A percentile compares a stretch with the other conserved stretches of the same genome.
Evolutionary conservation across 768 basidiomycete species (phyloP).

Genomic region (Mrakia frigida): DNA sequence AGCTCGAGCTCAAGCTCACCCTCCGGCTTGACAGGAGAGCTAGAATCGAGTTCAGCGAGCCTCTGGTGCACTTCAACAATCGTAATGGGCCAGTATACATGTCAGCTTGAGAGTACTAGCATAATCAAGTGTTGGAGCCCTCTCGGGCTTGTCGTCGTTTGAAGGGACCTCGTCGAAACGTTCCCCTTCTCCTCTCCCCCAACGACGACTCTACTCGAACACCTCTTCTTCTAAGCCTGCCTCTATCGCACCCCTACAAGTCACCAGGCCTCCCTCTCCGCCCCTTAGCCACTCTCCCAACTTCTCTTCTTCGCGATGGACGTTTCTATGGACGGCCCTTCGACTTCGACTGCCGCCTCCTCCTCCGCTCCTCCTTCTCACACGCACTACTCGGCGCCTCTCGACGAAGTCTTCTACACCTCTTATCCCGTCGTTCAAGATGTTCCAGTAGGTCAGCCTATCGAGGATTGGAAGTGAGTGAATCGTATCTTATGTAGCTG

Average conservation of each 20-base stretch:
- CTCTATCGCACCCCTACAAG: background rate
- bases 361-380: background rate
- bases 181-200: too few relatives aligned
- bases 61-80: too few relatives aligned
- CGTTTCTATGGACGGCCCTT: conserved; percentile 7
- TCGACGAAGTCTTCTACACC: conserved; percentile 17
- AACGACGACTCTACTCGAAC: too few relatives aligned
- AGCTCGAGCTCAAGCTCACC: background rate
- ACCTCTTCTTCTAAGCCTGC: background rate
- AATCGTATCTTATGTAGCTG: background rate
- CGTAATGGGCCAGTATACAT: too few relatives aligned
- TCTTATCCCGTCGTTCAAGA: conserved; percentile 18
- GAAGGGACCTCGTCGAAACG: too few relatives aligned
- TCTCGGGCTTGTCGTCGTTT: too few relatives aligned
- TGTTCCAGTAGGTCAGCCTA: conserved; percentile 24
- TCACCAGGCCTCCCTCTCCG: background rate
- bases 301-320: background rate
- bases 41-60: background rate
- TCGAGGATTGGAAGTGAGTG: conserved; percentile 27
- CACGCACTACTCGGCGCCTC: background rate
- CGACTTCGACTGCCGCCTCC: background rate
- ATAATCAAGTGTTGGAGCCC: too few relatives aligned
- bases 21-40: background rate
- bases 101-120: too few relatives aligned
- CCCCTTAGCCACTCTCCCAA: too few relatives aligned